phyloP scores from a whole-genome alignment of 2,329 filamentous ascomycete species.

The Phaeosphaeriaceae sp. region DNA sequence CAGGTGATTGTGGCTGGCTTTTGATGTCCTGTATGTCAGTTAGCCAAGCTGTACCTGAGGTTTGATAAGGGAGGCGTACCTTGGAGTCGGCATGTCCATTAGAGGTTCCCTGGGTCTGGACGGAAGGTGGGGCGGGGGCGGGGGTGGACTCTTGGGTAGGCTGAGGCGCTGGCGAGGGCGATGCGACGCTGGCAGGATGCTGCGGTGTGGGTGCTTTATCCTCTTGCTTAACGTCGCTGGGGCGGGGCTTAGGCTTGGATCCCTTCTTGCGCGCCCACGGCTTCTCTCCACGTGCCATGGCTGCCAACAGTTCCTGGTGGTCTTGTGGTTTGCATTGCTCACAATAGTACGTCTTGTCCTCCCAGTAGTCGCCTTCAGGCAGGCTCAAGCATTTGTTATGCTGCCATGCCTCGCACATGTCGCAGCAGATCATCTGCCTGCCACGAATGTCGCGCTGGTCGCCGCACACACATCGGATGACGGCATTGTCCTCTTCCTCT shows the following conservation, averaged over 20 bases:
- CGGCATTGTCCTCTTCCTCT: constrained; percentile 69
- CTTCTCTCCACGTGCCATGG: constrained; percentile 79
- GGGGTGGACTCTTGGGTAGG: constrained; percentile 18
- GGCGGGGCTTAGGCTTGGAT: constrained; percentile 65
- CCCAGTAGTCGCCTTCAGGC: constrained; percentile 69
- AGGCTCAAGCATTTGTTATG: constrained; percentile 96
- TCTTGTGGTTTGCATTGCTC: constrained; percentile 86
- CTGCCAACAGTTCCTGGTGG: constrained; percentile 80
- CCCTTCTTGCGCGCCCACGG: constrained; percentile 75
- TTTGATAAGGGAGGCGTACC: constrained; percentile 19
- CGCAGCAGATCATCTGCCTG: constrained; percentile 94
- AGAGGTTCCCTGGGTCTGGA: constrained; percentile 20
- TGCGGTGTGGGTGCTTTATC: constrained; percentile 40
- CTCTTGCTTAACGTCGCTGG: constrained; percentile 65
- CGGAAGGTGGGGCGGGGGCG: constrained; percentile 16
- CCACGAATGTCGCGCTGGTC: constrained; percentile 79
- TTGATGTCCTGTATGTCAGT: constrained; percentile 27
- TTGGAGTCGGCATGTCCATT: constrained; percentile 36
- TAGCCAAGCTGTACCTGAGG: no score
- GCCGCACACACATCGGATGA: constrained; percentile 93
- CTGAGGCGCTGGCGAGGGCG: constrained; percentile 20
- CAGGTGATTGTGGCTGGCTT: constrained; percentile 43
- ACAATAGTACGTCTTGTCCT: constrained; percentile 73
- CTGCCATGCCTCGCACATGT: constrained; percentile 92
- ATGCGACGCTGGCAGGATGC: constrained; percentile 11